These are phyloP conservation scores for Beauveria varroae DNA, from an alignment of 2,329 filamentous ascomycete species.

Conservation along the genomic window DNA sequence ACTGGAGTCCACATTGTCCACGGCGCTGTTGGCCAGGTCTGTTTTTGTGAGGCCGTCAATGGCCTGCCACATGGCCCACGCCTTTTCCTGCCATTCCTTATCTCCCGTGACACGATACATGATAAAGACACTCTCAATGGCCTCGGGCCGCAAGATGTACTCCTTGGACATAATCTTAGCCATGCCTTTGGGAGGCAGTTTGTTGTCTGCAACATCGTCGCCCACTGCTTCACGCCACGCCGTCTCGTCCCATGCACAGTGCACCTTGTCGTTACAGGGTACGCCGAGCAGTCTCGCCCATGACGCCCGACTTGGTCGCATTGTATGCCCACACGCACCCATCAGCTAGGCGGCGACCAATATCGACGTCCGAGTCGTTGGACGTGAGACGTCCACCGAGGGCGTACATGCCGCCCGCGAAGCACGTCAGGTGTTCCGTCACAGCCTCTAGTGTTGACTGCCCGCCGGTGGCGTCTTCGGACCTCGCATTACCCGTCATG, in stretches of 20 bases:
- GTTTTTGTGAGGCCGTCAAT: conserved; percentile 41
- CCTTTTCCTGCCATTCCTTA: conserved; percentile 37
- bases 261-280: conserved; percentile 24
- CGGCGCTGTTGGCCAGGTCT: conserved; percentile 40
- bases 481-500: conserved; percentile 39
- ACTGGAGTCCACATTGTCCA: conserved; percentile 28
- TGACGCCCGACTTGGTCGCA: conserved; percentile 44
- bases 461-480: neutral
- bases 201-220: conserved; percentile 18
- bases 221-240: conserved; percentile 17
- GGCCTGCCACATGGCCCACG: conserved; percentile 47
- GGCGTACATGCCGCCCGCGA: conserved; percentile 57
- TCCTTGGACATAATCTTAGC: conserved; percentile 43
- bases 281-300: conserved; percentile 45
- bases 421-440: conserved; percentile 54
- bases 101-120: conserved; percentile 46
- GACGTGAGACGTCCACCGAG: conserved; percentile 52
- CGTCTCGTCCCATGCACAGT: conserved; percentile 28
- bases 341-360: conserved; percentile 40
- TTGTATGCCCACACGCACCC: conserved; percentile 52
- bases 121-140: conserved; percentile 47
- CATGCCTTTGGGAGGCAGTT: conserved; percentile 49
- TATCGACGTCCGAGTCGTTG: conserved; percentile 35
- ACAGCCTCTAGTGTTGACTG: conserved; percentile 33
- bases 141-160: conserved; percentile 46